Base-by-base conservation (phyloP, 768 basidiomycete genomes). In the Exidia glandulosa region DNA sequence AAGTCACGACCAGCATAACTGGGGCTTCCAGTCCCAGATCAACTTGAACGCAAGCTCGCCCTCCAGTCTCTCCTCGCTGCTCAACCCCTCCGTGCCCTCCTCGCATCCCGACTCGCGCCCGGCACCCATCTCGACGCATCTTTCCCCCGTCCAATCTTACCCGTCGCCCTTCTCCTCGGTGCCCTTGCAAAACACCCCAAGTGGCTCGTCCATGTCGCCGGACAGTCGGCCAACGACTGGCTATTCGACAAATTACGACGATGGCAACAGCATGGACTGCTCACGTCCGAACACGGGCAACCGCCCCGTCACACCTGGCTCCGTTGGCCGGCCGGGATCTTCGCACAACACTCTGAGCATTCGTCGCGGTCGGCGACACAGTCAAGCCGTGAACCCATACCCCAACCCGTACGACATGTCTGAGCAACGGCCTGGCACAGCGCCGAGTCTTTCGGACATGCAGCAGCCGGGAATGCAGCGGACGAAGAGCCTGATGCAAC, bases 331-430 rank as follows among this genome's bases (percentile, higher is more conserved):
- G 2, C 37, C 31, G 23, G 58, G 37, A 27, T 57, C 56, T 14
- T 34, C 50, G 37, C 41, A 45, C 25, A 56, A 58, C 14, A 60
- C 85, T 16, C 72, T 89, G 58, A 84, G 86, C 69, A 80, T 91
- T 34, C 82, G 88, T 30, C 80, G 90, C 32, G 79, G 80, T 50
- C 80, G 90, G 48, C 81, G 90, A 60, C 90, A 91, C 71, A 88
- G 86, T 69, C 90, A 92, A 70, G 90, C 89, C 1, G 85, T 92
- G 78, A 87, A 84, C 66, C 90, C 90, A 13, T 92, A 92, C 72
- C 90, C 90, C 19, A 86, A 83, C 62, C 88, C 89, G 50, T 92
- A 91, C 71, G 85, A 84, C 61, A 61, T 54, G 65, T 60, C 31
- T 25, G 41, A 30, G 25, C 54, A 47, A 48, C 54, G 56, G 50